These are phyloP conservation scores for Podosphaera aphanis DNA, from an alignment of 2,329 filamentous ascomycete genomes.

Conservation along the genomic window DNA sequence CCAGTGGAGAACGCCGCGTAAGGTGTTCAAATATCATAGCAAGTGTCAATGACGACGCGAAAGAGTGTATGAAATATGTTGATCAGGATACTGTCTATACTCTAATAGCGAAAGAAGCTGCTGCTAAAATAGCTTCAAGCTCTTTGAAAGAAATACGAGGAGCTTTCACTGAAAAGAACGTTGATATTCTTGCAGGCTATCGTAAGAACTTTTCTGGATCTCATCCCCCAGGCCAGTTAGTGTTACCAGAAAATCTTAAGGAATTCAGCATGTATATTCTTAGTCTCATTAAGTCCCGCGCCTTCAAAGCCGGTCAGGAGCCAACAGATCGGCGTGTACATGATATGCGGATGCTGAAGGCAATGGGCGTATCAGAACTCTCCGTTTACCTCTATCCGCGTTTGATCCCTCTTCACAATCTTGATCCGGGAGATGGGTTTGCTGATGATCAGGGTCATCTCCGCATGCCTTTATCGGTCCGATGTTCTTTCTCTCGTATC, in stretches of 20 bases:
- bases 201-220: constrained; percentile 71
- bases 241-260: constrained; percentile 86
- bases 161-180: constrained; percentile 68
- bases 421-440: constrained; percentile 73
- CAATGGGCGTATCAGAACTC: constrained; percentile 67
- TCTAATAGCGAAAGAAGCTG: constrained; percentile 80
- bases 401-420: constrained; percentile 77
- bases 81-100: constrained; percentile 85
- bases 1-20: constrained; percentile 68
- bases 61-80: constrained; percentile 74
- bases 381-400: constrained; percentile 86
- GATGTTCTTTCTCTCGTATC: constrained; percentile 66
- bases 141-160: constrained; percentile 72
- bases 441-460: constrained; percentile 70
- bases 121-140: constrained; percentile 50
- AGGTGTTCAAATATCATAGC: constrained; percentile 86
- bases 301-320: constrained; percentile 82
- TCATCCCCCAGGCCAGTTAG: constrained; percentile 75
- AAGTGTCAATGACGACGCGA: constrained; percentile 64
- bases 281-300: constrained; percentile 66
- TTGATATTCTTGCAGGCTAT: constrained; percentile 79
- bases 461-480: constrained; percentile 55
- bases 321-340: constrained; percentile 76
- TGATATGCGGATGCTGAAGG: constrained; percentile 72
- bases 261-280: constrained; percentile 95